These are phyloP conservation scores for Nitzschia palea DNA, from an alignment of 108 stramenopile genomes.

Conservation along the genomic window DNA sequence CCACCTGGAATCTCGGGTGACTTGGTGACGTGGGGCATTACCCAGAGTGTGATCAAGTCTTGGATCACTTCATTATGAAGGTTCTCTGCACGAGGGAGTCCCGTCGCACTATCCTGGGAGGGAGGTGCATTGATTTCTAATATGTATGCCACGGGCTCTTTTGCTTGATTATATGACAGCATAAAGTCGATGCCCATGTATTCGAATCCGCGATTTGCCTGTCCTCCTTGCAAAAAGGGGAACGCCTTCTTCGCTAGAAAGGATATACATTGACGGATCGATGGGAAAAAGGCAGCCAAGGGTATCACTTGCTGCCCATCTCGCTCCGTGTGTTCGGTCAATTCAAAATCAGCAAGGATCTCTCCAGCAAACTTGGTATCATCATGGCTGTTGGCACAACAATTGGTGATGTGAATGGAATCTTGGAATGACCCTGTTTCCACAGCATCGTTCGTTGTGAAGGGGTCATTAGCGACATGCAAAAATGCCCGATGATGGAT, in stretches of 20 bases:
- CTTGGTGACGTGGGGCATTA: conserved; percentile 54
- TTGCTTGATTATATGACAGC: conserved; percentile 44
- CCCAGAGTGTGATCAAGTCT: conserved; percentile 73
- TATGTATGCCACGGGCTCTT: conserved; percentile 64
- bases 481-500: conserved; percentile 72
- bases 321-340: conserved; percentile 18
- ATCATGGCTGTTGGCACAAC: conserved; percentile 86
- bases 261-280: conserved; percentile 61
- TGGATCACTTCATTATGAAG: conserved; percentile 77
- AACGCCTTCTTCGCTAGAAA: conserved; percentile 45
- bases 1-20: conserved; percentile 34
- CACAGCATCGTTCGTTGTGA: conserved; percentile 28
- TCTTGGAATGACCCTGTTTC: conserved; percentile 18
- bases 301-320: conserved; percentile 38
- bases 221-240: conserved; percentile 64
- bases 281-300: conserved; percentile 63
- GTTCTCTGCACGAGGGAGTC: conserved; percentile 71
- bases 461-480: conserved; percentile 84
- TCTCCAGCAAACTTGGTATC: conserved; percentile 73
- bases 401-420: conserved; percentile 85
- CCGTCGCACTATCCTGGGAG: conserved; percentile 87
- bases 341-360: conserved; percentile 71
- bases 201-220: conserved; percentile 82
- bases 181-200: conserved; percentile 87
- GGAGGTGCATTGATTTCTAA: conserved; percentile 89